Conservation (phyloP, 2,329 filamentous ascomycete genomes). For the Pseudogymnoascus verrucosus region DNA sequence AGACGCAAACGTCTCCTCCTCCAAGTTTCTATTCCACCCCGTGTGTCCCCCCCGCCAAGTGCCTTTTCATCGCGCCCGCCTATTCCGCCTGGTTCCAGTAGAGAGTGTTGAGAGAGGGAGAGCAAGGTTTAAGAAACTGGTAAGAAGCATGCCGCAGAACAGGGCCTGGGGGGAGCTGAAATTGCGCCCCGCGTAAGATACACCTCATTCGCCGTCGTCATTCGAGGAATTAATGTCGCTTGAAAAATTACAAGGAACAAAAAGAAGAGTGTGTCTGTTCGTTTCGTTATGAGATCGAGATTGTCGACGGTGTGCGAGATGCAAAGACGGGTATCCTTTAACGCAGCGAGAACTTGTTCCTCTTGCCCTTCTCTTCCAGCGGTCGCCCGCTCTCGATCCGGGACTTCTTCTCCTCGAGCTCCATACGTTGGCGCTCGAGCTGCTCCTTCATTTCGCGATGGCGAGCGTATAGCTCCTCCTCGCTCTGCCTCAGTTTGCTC, state of each 20-base stretch:
- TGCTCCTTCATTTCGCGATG: slow-evolving; percentile 99
- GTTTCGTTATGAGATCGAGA: slow-evolving; percentile 8
- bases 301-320: background rate
- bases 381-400: slow-evolving; percentile 92
- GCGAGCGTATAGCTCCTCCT: slow-evolving; percentile 95
- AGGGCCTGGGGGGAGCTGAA: background rate
- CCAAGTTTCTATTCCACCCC: background rate
- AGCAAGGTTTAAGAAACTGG: background rate
- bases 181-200: slow-evolving; percentile 4
- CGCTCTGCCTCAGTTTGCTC: slow-evolving; percentile 98
- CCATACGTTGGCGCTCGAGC: slow-evolving; percentile 85
- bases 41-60: background rate
- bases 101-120: background rate
- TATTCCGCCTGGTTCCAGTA: slow-evolving; percentile 7
- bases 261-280: slow-evolving; percentile 7
- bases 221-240: slow-evolving; percentile 9
- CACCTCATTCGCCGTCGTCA: slow-evolving; percentile 8
- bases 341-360: slow-evolving; percentile 98
- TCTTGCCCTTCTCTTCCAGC: slow-evolving; percentile 95
- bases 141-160: slow-evolving; percentile 4
- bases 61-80: background rate
- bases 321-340: slow-evolving; percentile 43
- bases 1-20: background rate
- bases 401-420: slow-evolving; percentile 97
- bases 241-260: slow-evolving; percentile 9